Conservation (phyloP, 2,329 filamentous ascomycete species). For the Trichoderma sp. region DNA sequence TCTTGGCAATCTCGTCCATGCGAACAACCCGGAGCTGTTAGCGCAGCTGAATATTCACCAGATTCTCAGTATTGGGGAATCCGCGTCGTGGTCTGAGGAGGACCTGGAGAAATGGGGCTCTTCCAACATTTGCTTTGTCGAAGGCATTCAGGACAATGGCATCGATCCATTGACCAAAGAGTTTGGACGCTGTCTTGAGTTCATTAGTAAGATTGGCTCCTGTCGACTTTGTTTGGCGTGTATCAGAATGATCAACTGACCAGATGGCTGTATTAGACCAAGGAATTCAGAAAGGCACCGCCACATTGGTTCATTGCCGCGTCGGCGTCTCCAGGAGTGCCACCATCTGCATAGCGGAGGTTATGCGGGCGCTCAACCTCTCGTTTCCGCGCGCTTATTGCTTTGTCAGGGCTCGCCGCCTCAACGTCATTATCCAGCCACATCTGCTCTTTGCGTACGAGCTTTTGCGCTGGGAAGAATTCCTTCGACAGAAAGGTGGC, state of each 20-base stretch:
- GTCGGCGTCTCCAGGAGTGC: slow-evolving; percentile 94
- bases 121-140: slow-evolving; percentile 76
- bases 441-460: slow-evolving; percentile 95
- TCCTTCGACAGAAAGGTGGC: slow-evolving; percentile 55
- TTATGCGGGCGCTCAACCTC: slow-evolving; percentile 77
- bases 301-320: slow-evolving; percentile 92
- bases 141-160: slow-evolving; percentile 92
- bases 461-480: slow-evolving; percentile 92
- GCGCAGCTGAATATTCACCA: slow-evolving; percentile 77
- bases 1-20: slow-evolving; percentile 86
- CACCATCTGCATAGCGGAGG: slow-evolving; percentile 98
- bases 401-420: slow-evolving; percentile 83
- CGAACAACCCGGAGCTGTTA: slow-evolving; percentile 86
- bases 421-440: slow-evolving; percentile 98
- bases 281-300: slow-evolving; percentile 71
- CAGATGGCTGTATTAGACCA: slow-evolving; percentile 54
- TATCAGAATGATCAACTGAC: neutral
- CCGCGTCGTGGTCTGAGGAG: slow-evolving; percentile 72
- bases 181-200: slow-evolving; percentile 80
- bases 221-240: neutral
- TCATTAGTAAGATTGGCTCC: slow-evolving; percentile 70
- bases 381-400: slow-evolving; percentile 94
- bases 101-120: slow-evolving; percentile 69
- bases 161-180: slow-evolving; percentile 87
- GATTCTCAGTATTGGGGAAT: slow-evolving; percentile 89